Evolutionary conservation across 2,329 filamentous ascomycete genomes (phyloP), one percentile per base, ranked within the genome.

Genomic region (Pseudovirgaria hyperparasitica): DNA sequence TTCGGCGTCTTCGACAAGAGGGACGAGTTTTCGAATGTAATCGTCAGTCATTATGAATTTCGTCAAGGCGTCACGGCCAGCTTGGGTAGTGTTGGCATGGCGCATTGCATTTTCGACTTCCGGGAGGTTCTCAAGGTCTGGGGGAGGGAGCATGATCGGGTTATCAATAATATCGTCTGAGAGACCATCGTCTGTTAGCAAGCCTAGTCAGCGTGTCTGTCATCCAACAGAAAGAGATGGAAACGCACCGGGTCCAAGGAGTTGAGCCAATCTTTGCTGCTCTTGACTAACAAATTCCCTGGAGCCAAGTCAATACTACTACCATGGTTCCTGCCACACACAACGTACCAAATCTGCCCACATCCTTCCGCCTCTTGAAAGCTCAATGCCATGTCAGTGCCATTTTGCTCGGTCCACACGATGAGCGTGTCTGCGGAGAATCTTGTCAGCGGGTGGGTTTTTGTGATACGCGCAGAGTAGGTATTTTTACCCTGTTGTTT

Each of bases 351-450:
- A 54, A 98, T 93, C 36, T 76, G 67, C 12, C 81, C 73, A 56
- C 90, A 98, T 23, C 87, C 90, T 41, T 96, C 90, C 3, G 86
- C 79, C 60, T 98, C 90, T 55, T 98, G 90, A 48, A 98, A 98
- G 52, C 86, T 94, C 37, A 98, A 69, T 22, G 90, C 90, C 90
- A 98, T 96, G 51, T 98, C 90, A 30, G 86, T 75, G 32, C 80
- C 80, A 58, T 76, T 90, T 33, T 75, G 72, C 51, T 96, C 90
- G 20, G 87, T 94, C 90, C 90, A 98, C 34, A 98, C 86, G 36
- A 98, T 96, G 34, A 98, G 71, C 4, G 90, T 98, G 54, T 96
- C 87, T 92, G 55, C 29, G 19, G 22, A 40, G 25, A 40, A 42
- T 34, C 50, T 29, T 48, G 43, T 36, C 10, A 24, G 11, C 8